Evolutionary conservation across 192 early-diverging fungal species (phyloP).

Genomic region (Entomortierella lignicola): DNA sequence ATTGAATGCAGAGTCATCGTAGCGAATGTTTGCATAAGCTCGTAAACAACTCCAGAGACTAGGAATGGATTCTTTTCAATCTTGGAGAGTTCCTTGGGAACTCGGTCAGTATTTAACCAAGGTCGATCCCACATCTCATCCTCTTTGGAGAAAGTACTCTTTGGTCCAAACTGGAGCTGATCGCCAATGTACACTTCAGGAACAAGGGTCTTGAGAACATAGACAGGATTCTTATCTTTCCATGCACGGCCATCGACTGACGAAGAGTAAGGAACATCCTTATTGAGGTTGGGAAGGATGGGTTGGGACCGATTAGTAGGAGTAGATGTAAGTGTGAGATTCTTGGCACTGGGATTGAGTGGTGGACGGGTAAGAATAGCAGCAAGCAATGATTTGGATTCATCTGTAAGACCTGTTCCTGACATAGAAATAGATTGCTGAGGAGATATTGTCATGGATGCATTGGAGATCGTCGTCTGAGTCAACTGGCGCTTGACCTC

Average conservation of each 20-base stretch:
- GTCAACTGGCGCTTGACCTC: constrained; percentile 17
- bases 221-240: constrained; percentile 32
- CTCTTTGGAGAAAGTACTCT: constrained; percentile 20
- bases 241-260: constrained; percentile 17
- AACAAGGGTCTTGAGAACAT: constrained; percentile 25
- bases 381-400: constrained; percentile 15
- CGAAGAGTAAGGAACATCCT: constrained; percentile 44
- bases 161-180: constrained; percentile 24
- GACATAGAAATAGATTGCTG: constrained; percentile 1
- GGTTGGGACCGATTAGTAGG: constrained; percentile 23
- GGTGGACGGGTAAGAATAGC: constrained; percentile 24
- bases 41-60: constrained; percentile 19
- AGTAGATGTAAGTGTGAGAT: constrained; percentile 11
- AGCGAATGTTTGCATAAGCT: constrained; percentile 36
- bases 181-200: constrained; percentile 27
- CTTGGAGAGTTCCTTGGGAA: constrained; percentile 13
- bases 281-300: constrained; percentile 28
- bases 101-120: constrained; percentile 11
- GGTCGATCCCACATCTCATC: constrained; percentile 29
- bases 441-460: background rate
- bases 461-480: constrained; percentile 12
- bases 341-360: constrained; percentile 23
- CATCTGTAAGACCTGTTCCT: constrained; percentile 11
- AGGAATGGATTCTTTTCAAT: constrained; percentile 28
- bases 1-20: background rate